Evolutionary conservation across 352 stramenopile genomes (phyloP).

Genomic region (Chrysophaeum taylorii): DNA sequence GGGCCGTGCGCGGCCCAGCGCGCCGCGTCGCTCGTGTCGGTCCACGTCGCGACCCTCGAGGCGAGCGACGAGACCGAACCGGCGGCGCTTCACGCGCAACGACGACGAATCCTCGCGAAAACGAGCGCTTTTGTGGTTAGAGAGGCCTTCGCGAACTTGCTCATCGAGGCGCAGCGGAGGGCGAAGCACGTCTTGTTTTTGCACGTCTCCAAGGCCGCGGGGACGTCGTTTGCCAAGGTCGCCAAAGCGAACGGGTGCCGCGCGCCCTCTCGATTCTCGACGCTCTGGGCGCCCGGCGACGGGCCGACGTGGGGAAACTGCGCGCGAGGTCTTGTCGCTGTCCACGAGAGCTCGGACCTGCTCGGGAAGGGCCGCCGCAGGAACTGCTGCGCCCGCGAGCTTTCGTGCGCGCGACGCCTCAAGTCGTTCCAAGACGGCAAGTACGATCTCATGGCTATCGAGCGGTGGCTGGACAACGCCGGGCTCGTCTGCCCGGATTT

Average conservation of each 20-base stretch:
- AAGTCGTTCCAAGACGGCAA: neutral
- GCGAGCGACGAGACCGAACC: neutral
- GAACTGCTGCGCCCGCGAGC: neutral
- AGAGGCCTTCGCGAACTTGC: neutral
- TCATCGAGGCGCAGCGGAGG: conserved; percentile 3
- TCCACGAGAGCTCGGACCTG: neutral
- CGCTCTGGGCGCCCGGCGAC: conserved; percentile 5
- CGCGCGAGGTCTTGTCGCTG: neutral
- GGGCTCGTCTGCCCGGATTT: neutral
- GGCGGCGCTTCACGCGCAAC: neutral
- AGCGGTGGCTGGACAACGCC: neutral
- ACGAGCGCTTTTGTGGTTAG: neutral
- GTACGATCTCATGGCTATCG: conserved; percentile 9
- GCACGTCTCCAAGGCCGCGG: conserved; percentile 34
- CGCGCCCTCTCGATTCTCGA: neutral
- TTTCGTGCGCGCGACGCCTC: neutral
- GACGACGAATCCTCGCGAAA: neutral
- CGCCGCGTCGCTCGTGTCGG: neutral
- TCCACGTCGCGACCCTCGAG: neutral
- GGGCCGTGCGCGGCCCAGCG: neutral
- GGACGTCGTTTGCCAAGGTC: conserved; percentile 49
- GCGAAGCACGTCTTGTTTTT: neutral
- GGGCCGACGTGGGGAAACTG: conserved; percentile 13
- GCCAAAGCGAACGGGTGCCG: conserved; percentile 35
- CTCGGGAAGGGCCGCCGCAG: neutral